Evolutionary conservation across 257 asterid species (phyloP), one percentile per base, ranked within the genome.

Genomic region (Nicotiana tomentosiformis): DNA sequence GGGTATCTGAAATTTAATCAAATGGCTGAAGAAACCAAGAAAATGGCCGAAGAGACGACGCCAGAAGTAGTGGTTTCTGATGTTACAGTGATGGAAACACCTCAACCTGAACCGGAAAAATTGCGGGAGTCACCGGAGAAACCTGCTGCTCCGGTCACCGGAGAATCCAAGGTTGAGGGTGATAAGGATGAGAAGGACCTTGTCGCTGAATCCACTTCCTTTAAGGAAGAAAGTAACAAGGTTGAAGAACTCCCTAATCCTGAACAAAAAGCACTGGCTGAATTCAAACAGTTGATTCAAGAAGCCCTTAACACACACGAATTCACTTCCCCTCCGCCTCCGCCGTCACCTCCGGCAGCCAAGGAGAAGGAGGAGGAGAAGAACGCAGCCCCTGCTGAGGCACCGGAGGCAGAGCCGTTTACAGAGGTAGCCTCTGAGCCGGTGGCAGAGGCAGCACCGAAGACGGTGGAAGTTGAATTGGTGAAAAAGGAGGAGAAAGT

Each of bases 181-280:
- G 91, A 84, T 84, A 86, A 87, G 46, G 90, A 43, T 43, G 51
- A 66, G 30, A 88, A 82, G 7, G 82, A 37, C 5, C 46, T 51
- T 11, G 90, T 93, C 39, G 85, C 84, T 20, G 97, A 93, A 77
- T 94, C 98, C 1, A 89, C 87, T 37, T 94, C 97, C 0, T 94
- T 94, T 65, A 94, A 96, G 86, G 99, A 94, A 89, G 98, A 96
- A 74, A 96, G 94, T 83, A 96, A 94, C 90, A 92, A 92, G 80
- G 97, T 90, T 35, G 98, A 89, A 39, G 99, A 96, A 69, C 95
- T 94, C 5, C 91, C 95, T 11, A 96, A 94, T 77, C 99, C 98
- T 2, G 93, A 96, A 20, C 92, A 94, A 89, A 93, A 93, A 49
- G 98, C 98, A n/a, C 77, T 96, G 86, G 99, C 94, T 72, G 99